Evolutionary conservation across 257 asterid species (phyloP), one percentile per base, ranked within the genome.

Genomic region (Gentiana straminea): DNA sequence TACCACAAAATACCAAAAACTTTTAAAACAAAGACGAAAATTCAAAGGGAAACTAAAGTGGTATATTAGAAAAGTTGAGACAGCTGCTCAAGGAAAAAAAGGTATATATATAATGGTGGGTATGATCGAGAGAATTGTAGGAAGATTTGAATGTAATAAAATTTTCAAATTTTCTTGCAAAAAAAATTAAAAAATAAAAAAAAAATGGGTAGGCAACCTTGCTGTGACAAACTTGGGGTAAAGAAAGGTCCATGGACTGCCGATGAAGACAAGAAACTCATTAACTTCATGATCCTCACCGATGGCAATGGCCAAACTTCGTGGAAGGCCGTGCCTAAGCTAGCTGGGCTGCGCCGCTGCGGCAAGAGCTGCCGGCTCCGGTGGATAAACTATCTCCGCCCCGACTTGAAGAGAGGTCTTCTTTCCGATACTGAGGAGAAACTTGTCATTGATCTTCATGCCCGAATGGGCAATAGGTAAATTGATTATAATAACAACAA

Each of bases 241-340:
- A 85, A 85, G 69, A 76, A 79, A 74, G 88, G 94, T 62, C 84
- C 88, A 52, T 85, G 94, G 94, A 76, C 86, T 32, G 68, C 74
- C 0, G 84, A 82, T 62, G 94, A 85, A 74, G 94, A 85, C 57
- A 82, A 70, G 11, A 85, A 76, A 51, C 81, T 85, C 33, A 72
- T 74, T 49, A 65, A 52, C 41, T 85, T 76, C 52, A 78, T 85
- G 24, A 24, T 24, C 24, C 24, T 24, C 24, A 24, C 24, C n/a
- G 64, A 73, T 35, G 72, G 59, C 35, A 80, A 85, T 43, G 94
- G 94, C 61, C 78, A 79, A 55, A 82, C 75, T 15, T 79, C 86
- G 60, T 85, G 92, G 94, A 63, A 84, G 69, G 65, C 56, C 50
- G 82, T 85, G 49, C 92, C 91, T 15, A 76, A 76, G 62, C 86